phyloP scores from a whole-genome alignment of 164 flowering plant species.

The Sedum album region DNA sequence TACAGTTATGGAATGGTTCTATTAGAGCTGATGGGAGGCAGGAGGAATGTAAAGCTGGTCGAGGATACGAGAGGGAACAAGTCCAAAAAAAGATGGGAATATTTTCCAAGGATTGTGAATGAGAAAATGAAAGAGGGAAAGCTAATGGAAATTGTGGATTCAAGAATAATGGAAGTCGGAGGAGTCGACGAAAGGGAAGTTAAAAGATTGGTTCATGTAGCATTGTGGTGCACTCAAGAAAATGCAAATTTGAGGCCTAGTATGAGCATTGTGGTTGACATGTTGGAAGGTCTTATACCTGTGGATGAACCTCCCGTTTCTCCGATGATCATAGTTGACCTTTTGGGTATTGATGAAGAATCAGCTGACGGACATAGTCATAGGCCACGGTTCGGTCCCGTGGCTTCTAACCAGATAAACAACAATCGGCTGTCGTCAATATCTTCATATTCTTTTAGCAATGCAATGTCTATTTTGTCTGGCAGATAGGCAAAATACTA shows the following conservation, averaged over 20 bases:
- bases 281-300: conserved; percentile 56
- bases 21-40: conserved; percentile 74
- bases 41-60: conserved; percentile 39
- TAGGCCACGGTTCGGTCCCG: neutral
- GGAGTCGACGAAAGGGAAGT: conserved; percentile 55
- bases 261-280: conserved; percentile 63
- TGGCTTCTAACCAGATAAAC: neutral
- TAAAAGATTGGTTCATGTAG: conserved; percentile 42
- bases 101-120: conserved; percentile 55
- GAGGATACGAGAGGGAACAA: conserved; percentile 13
- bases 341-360: conserved; percentile 37
- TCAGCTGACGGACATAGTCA: neutral
- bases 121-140: too few relatives aligned
- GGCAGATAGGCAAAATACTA: neutral
- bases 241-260: conserved; percentile 53
- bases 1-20: conserved; percentile 92
- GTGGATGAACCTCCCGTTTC: conserved; percentile 67
- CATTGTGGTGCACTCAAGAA: conserved; percentile 89
- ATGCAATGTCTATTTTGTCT: neutral
- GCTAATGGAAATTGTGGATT: too few relatives aligned
- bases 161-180: too few relatives aligned
- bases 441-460: neutral
- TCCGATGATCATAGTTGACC: conserved; percentile 54
- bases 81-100: conserved; percentile 45
- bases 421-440: neutral